These are phyloP conservation scores for Paraphoma sp. DNA, from an alignment of 2,329 filamentous ascomycete species.

Conservation along the genomic window DNA sequence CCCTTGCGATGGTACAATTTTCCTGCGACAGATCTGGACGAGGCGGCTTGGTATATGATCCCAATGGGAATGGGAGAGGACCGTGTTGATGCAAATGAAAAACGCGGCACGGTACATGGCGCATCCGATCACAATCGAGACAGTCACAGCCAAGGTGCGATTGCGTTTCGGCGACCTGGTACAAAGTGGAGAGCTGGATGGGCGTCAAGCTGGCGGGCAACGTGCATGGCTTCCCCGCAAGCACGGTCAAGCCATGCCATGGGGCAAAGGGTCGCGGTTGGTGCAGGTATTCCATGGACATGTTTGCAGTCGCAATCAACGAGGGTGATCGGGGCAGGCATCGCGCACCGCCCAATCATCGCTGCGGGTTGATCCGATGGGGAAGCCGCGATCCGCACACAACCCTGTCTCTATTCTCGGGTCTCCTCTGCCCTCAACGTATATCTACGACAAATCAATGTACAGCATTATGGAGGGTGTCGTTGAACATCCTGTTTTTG, in stretches of 20 bases:
- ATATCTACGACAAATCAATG: background rate
- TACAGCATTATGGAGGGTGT: background rate
- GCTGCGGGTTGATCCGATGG: conserved; percentile 1
- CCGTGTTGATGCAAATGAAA: background rate
- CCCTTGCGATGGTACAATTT: background rate
- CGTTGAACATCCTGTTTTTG: background rate
- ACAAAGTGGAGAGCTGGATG: conserved; percentile 1
- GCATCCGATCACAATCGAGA: conserved; percentile 8
- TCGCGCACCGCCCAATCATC: background rate
- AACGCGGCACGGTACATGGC: conserved; percentile 9
- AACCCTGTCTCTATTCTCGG: background rate
- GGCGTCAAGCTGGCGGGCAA: background rate
- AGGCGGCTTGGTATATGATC: background rate
- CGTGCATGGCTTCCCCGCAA: conserved; percentile 1
- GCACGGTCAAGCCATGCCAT: background rate
- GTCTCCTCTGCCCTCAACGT: conserved; percentile 2
- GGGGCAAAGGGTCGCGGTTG: background rate
- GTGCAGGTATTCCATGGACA: background rate
- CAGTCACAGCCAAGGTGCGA: conserved; percentile 8
- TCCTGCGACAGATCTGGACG: background rate
- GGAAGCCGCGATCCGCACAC: conserved; percentile 4
- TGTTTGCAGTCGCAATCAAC: background rate
- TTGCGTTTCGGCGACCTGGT: background rate
- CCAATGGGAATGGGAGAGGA: background rate
- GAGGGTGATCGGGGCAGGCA: background rate